Evolutionary conservation across 1,284 basidiomycete genomes (phyloP).

Genomic region (Meripilus lineatus): DNA sequence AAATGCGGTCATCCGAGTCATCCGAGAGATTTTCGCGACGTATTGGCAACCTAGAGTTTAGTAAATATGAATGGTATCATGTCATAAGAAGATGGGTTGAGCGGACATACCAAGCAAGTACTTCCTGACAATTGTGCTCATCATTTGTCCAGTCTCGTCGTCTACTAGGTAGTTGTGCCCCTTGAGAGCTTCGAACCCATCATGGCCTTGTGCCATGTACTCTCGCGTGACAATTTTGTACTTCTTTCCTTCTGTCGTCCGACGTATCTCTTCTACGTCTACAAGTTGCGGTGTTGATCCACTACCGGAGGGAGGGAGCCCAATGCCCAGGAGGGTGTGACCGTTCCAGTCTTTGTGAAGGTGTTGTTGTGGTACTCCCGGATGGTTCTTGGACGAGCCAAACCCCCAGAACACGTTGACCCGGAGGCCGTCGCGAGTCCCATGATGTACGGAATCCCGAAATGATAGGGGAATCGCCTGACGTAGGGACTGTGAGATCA

Average conservation of each 20-base stretch:
- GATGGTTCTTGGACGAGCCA: conserved; percentile 54
- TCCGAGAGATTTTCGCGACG: conserved; percentile 54
- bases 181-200: conserved; percentile 75
- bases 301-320: too few species aligned
- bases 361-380: conserved; percentile 34
- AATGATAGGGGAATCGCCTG: conserved; percentile 85
- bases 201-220: conserved; percentile 76
- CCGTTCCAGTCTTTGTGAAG: conserved; percentile 21
- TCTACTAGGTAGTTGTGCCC: conserved; percentile 72
- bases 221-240: conserved; percentile 78
- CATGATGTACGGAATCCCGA: conserved; percentile 85
- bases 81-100: neutral
- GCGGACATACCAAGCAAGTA: conserved; percentile 72
- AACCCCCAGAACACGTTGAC: conserved; percentile 69
- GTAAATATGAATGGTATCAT: conserved; percentile 1
- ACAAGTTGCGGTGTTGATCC: conserved; percentile 13
- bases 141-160: conserved; percentile 79
- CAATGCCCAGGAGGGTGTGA: conserved; percentile 37
- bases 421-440: conserved; percentile 74
- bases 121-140: conserved; percentile 79
- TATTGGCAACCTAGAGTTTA: conserved; percentile 53
- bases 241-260: conserved; percentile 47
- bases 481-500: neutral
- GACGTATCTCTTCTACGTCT: conserved; percentile 52
- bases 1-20: conserved; percentile 25